A percentile compares a stretch with the other conserved stretches of the same genome.
Conservation (phyloP, 768 basidiomycete genomes). For the Collybia sordida region DNA sequence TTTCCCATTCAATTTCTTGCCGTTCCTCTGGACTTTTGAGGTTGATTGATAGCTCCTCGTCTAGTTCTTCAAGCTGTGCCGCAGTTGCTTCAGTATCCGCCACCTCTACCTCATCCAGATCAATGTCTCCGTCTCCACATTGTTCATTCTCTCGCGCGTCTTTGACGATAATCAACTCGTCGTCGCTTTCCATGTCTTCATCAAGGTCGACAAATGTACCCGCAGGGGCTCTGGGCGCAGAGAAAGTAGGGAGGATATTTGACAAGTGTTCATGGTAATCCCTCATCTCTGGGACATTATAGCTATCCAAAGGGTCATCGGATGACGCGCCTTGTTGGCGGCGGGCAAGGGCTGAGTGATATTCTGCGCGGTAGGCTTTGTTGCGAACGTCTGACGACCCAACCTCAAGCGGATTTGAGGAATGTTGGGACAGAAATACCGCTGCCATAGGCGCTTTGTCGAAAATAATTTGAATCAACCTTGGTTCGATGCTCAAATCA, state of each 20-base stretch:
- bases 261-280: constrained; percentile 54
- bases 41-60: constrained; percentile 62
- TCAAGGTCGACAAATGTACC: constrained; percentile 42
- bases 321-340: constrained; percentile 35
- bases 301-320: constrained; percentile 49
- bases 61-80: constrained; percentile 34
- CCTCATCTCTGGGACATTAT: constrained; percentile 36
- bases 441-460: constrained; percentile 28
- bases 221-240: constrained; percentile 10
- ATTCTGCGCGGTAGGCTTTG: constrained; percentile 40
- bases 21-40: constrained; percentile 66
- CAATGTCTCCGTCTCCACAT: constrained; percentile 21
- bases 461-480: too few species aligned
- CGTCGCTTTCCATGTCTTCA: constrained; percentile 51
- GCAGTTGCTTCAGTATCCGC: constrained; percentile 30
- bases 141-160: constrained; percentile 26
- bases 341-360: constrained; percentile 30
- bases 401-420: constrained; percentile 73
- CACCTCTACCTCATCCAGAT: constrained; percentile 30
- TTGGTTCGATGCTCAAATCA: too few species aligned
- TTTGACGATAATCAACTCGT: constrained; percentile 20
- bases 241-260: constrained; percentile 33
- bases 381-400: constrained; percentile 61
- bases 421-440: constrained; percentile 60
- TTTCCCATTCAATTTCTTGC: constrained; percentile 74